Evolutionary conservation across 306 rosid genomes (phyloP), one percentile per base, ranked within the genome.

Genomic region (Casuarina equisetifolia): DNA sequence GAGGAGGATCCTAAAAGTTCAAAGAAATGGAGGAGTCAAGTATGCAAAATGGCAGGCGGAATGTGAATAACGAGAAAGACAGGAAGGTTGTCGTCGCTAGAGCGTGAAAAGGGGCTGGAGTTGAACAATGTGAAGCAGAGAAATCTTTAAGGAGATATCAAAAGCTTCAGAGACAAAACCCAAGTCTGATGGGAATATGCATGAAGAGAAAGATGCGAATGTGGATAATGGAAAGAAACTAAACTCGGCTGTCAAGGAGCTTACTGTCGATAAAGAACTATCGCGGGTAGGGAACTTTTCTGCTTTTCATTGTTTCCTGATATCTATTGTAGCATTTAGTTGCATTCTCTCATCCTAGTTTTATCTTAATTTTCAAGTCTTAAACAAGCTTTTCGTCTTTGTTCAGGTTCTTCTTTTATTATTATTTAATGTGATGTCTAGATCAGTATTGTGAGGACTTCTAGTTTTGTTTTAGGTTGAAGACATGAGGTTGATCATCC

Each of bases 401-500:
- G 39, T 42, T 16, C 38, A 4, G 46, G 52, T 42, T 10, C 40
- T 64, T 36, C 7, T 70, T 17, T 17, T 40, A 25, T 25, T 25
- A 25, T 19, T 25, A 32, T 63, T 16, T 70, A 59, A 20, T 17
- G 3, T 70, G 46, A 55, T 63, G 25, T 77, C 39, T 69, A 66
- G 72, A 9, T 8, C 32, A 73, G 54, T 63, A 48, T 38, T 64
- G 7, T 80, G 48, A 84, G 35, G 25, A 68, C 70, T 49, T 15
- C 77, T 9, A 19, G 74, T 79, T 76, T 48, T 54, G 51, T 72
- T 83, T 44, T 87, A 95, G 99, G 99, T 92, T 77, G 99, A 95
- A 88, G 99, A 95, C 82, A 78, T 95, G 97, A 87, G 99, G 71
- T 73, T 86, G 83, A 52, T 92, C 38, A 80, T 95, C 74, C 97